phyloP scores from a whole-genome alignment of 192 early-diverging fungal genomes.

The Entomortierella chlamydospora region DNA sequence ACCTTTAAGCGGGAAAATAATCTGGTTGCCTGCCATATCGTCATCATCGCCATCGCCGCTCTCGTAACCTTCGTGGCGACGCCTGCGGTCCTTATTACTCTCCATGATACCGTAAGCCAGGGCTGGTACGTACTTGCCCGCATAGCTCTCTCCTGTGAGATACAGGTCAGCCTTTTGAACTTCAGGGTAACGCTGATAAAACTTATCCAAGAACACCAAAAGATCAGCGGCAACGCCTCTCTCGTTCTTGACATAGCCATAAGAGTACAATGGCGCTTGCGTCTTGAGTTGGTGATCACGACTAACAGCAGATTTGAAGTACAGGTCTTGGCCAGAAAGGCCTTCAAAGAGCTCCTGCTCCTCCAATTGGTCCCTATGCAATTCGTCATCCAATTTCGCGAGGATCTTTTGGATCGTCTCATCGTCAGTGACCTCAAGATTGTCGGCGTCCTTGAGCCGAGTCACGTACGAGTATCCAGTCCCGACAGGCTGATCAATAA shows the following conservation, averaged over 20 bases:
- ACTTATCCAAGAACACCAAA: slow-evolving; percentile 74
- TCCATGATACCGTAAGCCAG: slow-evolving; percentile 72
- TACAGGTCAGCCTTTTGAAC: slow-evolving; percentile 69
- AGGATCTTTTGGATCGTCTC: slow-evolving; percentile 27
- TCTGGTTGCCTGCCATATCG: no score
- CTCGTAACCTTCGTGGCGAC: slow-evolving; percentile 16
- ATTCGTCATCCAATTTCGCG: neutral
- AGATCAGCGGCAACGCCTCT: slow-evolving; percentile 76
- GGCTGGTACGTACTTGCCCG: slow-evolving; percentile 80
- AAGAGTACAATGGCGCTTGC: slow-evolving; percentile 44
- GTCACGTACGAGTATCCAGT: slow-evolving; percentile 66
- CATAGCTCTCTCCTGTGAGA: slow-evolving; percentile 71
- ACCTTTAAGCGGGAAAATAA: slow-evolving; percentile 32
- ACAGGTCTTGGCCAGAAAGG: slow-evolving; percentile 10
- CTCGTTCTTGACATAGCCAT: slow-evolving; percentile 81
- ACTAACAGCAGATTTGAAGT: neutral
- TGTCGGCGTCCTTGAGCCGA: slow-evolving; percentile 14
- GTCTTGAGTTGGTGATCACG: slow-evolving; percentile 12
- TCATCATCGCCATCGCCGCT: no score
- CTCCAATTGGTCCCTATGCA: slow-evolving; percentile 25
- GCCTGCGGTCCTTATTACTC: slow-evolving; percentile 58
- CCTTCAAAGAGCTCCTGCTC: slow-evolving; percentile 54
- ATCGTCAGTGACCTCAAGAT: slow-evolving; percentile 17
- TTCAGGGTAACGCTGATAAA: slow-evolving; percentile 76
- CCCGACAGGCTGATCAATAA: slow-evolving; percentile 88